Base-by-base conservation (phyloP, 495 filamentous ascomycete species). In the Acidiella bohemica region DNA sequence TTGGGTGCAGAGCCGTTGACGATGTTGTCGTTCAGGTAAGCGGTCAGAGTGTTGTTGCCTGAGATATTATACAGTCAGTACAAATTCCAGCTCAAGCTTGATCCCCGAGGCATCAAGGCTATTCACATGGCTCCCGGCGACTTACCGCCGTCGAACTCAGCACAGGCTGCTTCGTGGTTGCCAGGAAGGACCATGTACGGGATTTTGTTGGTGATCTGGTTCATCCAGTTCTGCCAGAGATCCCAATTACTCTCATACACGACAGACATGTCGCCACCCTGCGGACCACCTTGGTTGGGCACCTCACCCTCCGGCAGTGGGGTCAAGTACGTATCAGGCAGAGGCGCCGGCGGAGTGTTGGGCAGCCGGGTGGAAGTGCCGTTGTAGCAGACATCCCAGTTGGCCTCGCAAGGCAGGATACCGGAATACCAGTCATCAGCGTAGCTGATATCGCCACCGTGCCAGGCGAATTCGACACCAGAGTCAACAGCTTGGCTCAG, bases 91-190 rank as follows among this genome's bases (percentile, higher is more conserved):
- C n/a, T n/a, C n/a, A n/a, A n/a, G n/a, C n/a, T n/a, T n/a, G n/a
- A n/a, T n/a, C n/a, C n/a, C n/a, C n/a, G n/a, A n/a, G n/a, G n/a
- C n/a, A n/a, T n/a, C n/a, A n/a, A n/a, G n/a, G n/a, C n/a, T n/a
- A n/a, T n/a, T n/a, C n/a, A n/a, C n/a, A n/a, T n/a, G n/a, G n/a
- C n/a, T n/a, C n/a, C n/a, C n/a, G n/a, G n/a, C n/a, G n/a, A n/a
- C n/a, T n/a, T n/a, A n/a, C n/a, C n/a, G 3, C 67, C 67, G 46
- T 72, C 68, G 34, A 69, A 70, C 51, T 70, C 68, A 30, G 58
- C 51, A 28, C 71, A 75, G 42, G 64, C 62, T 4, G 71, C 70
- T 47, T 75, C 71, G 53, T 75, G 71, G 54, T 71, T 74, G 0
- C 67, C 67, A 0, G 68, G 66, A n/a, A 59, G 55, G 22, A 68